A percentile compares a stretch with the other conserved stretches of the same genome.
Conservation (phyloP, 805 yeast species). For the Yarrowia porcina region DNA sequence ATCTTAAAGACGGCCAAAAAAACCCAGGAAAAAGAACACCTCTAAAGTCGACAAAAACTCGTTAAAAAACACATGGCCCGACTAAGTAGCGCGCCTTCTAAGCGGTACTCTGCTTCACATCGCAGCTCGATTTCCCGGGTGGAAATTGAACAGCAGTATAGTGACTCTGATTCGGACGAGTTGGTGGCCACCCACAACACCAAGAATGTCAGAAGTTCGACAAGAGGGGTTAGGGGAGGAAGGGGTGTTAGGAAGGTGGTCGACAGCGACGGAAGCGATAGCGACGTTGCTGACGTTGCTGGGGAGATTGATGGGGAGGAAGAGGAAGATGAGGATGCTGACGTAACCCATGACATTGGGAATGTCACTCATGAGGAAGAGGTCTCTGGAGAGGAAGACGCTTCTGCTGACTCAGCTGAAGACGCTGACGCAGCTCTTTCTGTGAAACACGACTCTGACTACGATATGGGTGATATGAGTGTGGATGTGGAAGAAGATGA, state of each 20-base stretch:
- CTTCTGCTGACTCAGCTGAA: too few relatives aligned
- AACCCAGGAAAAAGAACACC: too few relatives aligned
- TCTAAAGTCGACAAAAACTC: too few relatives aligned
- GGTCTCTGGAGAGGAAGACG: neutral
- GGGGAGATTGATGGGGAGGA: too few relatives aligned
- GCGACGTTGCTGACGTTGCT: too few relatives aligned
- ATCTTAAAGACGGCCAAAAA: neutral
- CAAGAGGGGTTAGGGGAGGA: too few relatives aligned
- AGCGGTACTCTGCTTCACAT: constrained; percentile 10
- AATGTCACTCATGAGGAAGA: too few relatives aligned
- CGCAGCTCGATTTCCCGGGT: neutral
- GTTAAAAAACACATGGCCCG: constrained; percentile 18
- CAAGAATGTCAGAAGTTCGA: neutral
- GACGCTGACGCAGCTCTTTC: neutral
- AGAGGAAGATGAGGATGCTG: too few relatives aligned
- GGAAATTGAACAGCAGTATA: neutral
- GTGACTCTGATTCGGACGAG: neutral
- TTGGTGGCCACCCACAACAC: neutral
- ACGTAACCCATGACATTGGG: too few relatives aligned
- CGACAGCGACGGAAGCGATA: too few relatives aligned
- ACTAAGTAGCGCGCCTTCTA: constrained; percentile 22
- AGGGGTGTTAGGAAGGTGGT: too few relatives aligned
- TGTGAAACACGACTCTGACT: neutral
- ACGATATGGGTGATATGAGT: neutral
- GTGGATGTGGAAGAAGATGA: neutral